Base-by-base conservation (phyloP, 2,329 filamentous ascomycete genomes). In the Colletotrichum gigasporum region DNA sequence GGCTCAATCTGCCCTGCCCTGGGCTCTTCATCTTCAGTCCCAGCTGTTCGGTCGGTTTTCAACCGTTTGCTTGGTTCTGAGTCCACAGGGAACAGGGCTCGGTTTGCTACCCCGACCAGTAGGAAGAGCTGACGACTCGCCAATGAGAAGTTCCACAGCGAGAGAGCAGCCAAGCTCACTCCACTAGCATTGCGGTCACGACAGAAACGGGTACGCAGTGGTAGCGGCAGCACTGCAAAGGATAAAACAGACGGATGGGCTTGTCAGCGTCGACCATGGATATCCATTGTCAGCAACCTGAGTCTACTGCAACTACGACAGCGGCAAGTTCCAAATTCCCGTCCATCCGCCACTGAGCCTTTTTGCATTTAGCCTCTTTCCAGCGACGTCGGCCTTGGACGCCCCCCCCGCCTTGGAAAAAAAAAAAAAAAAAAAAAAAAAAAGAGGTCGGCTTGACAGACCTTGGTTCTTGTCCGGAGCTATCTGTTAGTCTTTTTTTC, bases 91-190 rank as follows among this genome's bases (percentile, higher is more conserved):
- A 50, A 44, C 60, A 63, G 37, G 45, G 35, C 28, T 50, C 35
- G 47, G 56, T 50, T 42, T 18, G 41, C 56, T 61, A 61, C 61
- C 61, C 56, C 61, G 18, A 32, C 45, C 37, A 63, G 42, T 54
- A 50, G 41, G 32, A 59, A 35, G 24, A 51, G 24, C 16, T 42
- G 52, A 45, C 22, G 47, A 41, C 42, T 44, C 51, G 51, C 51
- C 37, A 54, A 54, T 28, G 26, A n/a, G 14, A 26, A 54, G 28
- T 24, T 42, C 51, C 51, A 54, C 37, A 42, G 26, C 26, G 8
- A 12, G 24, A 32, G 35, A 24, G 35, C 26, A 24, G 26, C n/a
- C n/a, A n/a, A n/a, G n/a, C n/a, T n/a, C 53, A 51, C 18, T 7
- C 28, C 22, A 30, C 30, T 51, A 24, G 47, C 11, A 34, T 16